Conservation (phyloP, 345 rosid species). For the Brassica carinata region DNA sequence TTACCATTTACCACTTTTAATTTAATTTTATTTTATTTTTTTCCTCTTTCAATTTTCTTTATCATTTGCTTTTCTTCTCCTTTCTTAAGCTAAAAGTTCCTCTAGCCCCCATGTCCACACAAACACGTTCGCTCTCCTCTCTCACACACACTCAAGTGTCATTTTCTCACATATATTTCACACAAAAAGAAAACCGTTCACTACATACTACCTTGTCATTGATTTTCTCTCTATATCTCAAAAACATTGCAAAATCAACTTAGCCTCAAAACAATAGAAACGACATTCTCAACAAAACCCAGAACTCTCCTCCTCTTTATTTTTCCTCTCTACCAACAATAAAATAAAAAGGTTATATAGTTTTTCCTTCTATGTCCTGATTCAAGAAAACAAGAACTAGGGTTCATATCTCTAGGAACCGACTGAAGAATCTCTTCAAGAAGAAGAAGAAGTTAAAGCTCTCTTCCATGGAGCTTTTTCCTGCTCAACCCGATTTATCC, state of each 20-base stretch:
- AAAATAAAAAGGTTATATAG: not conserved
- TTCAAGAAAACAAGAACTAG: slow-evolving; percentile 66
- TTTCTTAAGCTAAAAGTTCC: slow-evolving; percentile 47
- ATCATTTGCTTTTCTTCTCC: slow-evolving; percentile 40
- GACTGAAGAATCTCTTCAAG: slow-evolving; percentile 50
- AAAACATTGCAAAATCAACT: slow-evolving; percentile 36
- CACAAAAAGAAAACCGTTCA: slow-evolving; percentile 48
- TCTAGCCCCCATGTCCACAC: slow-evolving; percentile 67
- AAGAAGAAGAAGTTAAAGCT: not conserved
- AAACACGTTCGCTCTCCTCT: slow-evolving; percentile 41
- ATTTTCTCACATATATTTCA: slow-evolving; percentile 49
- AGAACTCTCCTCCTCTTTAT: slow-evolving; percentile 27
- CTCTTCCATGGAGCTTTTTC: slow-evolving; percentile 43
- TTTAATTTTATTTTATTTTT: not conserved
- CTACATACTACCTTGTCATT: slow-evolving; percentile 46
- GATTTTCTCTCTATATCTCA: slow-evolving; percentile 46
- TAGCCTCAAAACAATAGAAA: slow-evolving; percentile 46
- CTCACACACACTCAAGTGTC: slow-evolving; percentile 49
- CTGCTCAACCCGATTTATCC: slow-evolving; percentile 43
- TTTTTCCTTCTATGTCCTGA: slow-evolving; percentile 59
- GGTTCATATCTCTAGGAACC: slow-evolving; percentile 13
- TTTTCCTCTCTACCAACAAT: slow-evolving; percentile 7
- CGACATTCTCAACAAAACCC: slow-evolving; percentile 40
- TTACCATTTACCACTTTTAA: slow-evolving; percentile 35
- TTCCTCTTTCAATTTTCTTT: slow-evolving; percentile 21